Evolutionary conservation across 1,284 basidiomycete genomes (phyloP).

Genomic region (Sphaerobolus stellatus): DNA sequence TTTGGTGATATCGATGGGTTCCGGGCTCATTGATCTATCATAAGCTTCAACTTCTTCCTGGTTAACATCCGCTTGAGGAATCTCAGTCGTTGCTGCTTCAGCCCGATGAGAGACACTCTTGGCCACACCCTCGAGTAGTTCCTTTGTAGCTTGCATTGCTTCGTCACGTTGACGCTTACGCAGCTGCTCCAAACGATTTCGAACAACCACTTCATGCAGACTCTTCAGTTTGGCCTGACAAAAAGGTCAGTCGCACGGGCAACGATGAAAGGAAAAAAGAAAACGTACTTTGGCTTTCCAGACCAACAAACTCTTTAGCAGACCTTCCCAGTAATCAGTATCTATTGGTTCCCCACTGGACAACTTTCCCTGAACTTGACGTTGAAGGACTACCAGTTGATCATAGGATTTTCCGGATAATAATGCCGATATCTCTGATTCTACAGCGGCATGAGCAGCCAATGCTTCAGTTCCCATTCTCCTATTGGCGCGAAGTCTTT

Average conservation of each 20-base stretch:
- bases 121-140: slow-evolving; percentile 80
- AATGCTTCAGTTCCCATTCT: slow-evolving; percentile 50
- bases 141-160: slow-evolving; percentile 88
- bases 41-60: slow-evolving; percentile 72
- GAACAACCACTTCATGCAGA: slow-evolving; percentile 93
- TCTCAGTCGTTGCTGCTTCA: slow-evolving; percentile 19
- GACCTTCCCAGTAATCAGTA: slow-evolving; percentile 95
- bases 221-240: slow-evolving; percentile 82
- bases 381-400: slow-evolving; percentile 81
- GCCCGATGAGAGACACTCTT: slow-evolving; percentile 40
- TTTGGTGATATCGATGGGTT: slow-evolving; percentile 65
- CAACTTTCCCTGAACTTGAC: slow-evolving; percentile 85
- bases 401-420: slow-evolving; percentile 81
- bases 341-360: slow-evolving; percentile 92
- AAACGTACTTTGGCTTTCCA: slow-evolving; percentile 90
- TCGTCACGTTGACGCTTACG: slow-evolving; percentile 95
- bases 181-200: slow-evolving; percentile 93
- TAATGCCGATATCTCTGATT: slow-evolving; percentile 72
- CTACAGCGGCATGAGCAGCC: slow-evolving; percentile 74
- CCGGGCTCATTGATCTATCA: slow-evolving; percentile 80
- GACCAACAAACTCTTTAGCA: slow-evolving; percentile 91
- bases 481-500: slow-evolving; percentile 63
- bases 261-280: background rate
- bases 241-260: slow-evolving; percentile 13
- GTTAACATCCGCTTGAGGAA: slow-evolving; percentile 34